phyloP scores from a whole-genome alignment of 345 rosid species.

The Cochlearia excelsa region DNA sequence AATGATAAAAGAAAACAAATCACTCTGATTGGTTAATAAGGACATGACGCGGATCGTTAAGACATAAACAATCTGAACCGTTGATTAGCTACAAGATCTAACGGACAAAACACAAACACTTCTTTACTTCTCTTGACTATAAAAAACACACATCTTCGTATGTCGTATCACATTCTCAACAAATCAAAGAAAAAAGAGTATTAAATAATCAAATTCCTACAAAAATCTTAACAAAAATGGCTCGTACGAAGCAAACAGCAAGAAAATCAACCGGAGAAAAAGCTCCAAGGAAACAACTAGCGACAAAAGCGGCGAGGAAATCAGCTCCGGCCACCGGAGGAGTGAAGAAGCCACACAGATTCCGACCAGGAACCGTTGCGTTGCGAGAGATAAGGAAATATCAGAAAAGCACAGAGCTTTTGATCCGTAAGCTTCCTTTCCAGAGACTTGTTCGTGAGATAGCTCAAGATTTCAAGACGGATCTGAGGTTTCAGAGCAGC shows the following conservation, averaged over 20 bases:
- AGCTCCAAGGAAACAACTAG: constrained; percentile 55
- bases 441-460: constrained; percentile 46
- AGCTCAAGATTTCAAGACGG: constrained; percentile 59
- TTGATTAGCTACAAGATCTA: background rate
- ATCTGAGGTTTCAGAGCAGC: constrained; percentile 59
- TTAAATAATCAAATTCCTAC: too few relatives aligned
- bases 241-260: constrained; percentile 50
- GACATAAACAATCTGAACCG: background rate
- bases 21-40: constrained; percentile 3
- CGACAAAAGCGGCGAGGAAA: background rate
- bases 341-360: too few relatives aligned
- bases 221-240: constrained; percentile 31
- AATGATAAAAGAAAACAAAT: background rate
- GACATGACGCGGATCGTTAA: constrained; percentile 1
- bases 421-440: too few relatives aligned
- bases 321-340: too few relatives aligned
- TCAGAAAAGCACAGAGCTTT: too few relatives aligned
- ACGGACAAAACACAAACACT: too few relatives aligned
- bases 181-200: too few relatives aligned
- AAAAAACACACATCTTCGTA: too few relatives aligned
- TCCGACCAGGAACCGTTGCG: constrained; percentile 42
- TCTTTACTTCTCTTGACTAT: too few relatives aligned
- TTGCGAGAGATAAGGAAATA: constrained; percentile 53
- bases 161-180: too few relatives aligned
- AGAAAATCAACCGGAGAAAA: constrained; percentile 38